Evolutionary conservation across 148 eudicot species (phyloP).

Genomic region (Fagopyrum tataricum): DNA sequence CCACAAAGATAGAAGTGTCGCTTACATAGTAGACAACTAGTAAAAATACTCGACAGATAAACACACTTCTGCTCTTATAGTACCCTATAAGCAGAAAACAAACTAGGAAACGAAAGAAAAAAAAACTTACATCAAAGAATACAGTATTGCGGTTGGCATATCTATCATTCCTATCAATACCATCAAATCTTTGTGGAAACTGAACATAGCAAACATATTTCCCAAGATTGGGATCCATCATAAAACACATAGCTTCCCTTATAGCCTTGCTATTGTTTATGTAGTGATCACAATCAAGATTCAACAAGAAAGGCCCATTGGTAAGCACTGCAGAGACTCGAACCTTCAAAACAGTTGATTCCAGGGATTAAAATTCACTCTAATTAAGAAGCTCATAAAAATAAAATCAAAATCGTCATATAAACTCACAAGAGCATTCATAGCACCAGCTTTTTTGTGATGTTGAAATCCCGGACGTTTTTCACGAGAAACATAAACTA

Average conservation of each 20-base stretch:
- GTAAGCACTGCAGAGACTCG: constrained; percentile 11
- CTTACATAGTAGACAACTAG: not conserved
- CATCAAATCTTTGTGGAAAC: constrained; percentile 8
- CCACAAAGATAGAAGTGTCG: not conserved
- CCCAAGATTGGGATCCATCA: constrained; percentile 11
- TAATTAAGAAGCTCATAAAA: not conserved
- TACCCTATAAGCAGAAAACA: not conserved
- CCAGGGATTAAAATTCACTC: not conserved
- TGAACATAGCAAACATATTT: constrained; percentile 11
- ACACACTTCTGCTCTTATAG: not conserved
- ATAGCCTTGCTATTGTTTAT: constrained; percentile 10
- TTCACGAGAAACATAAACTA: constrained; percentile 8
- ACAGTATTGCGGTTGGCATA: constrained; percentile 11
- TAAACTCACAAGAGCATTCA: constrained; percentile 59
- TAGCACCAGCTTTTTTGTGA: constrained; percentile 99
- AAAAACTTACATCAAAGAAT: constrained; percentile 8
- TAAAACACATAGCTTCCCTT: constrained; percentile 9
- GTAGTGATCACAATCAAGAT: constrained; percentile 14
- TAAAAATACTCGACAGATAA: not conserved
- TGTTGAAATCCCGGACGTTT: constrained; percentile 78
- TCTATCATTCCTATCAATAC: constrained; percentile 9
- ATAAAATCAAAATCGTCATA: not conserved
- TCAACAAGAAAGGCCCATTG: constrained; percentile 12
- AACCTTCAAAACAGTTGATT: not conserved
- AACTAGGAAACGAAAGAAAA: not conserved